Evolutionary conservation across 2,329 filamentous ascomycete genomes (phyloP).

Genomic region (Ceratocystis eucalypticola): DNA sequence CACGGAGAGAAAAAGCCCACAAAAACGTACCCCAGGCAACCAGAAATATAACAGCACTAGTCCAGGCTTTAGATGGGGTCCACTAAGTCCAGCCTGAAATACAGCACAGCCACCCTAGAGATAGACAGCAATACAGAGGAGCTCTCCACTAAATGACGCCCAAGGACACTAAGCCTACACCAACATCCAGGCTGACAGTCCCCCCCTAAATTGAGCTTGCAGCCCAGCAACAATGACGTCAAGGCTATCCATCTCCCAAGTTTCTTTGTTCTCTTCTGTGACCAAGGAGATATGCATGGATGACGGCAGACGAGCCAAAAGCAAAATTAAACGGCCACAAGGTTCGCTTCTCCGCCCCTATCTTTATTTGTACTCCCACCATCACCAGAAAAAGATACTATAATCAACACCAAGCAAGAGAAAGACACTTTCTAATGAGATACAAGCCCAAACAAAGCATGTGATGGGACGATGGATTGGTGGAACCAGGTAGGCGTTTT

Average conservation of each 20-base stretch:
- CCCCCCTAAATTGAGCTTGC: background rate
- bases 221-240: background rate
- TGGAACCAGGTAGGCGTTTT: too few relatives aligned
- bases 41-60: background rate
- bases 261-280: too few relatives aligned
- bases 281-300: too few relatives aligned
- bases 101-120: too few relatives aligned
- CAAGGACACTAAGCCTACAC: background rate
- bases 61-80: background rate
- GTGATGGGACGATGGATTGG: background rate
- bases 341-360: too few relatives aligned
- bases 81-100: background rate
- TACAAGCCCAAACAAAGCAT: background rate
- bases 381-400: background rate
- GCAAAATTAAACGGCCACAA: too few relatives aligned
- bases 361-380: background rate
- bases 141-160: too few relatives aligned
- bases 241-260: background rate
- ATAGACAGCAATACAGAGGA: too few relatives aligned
- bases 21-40: conserved; percentile 3
- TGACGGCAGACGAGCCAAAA: too few relatives aligned
- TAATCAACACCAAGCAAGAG: background rate
- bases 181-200: too few relatives aligned
- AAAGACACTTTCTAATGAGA: background rate
- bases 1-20: background rate